Conservation (phyloP, 2,329 filamentous ascomycete genomes). For the Diaporthe sp. region DNA sequence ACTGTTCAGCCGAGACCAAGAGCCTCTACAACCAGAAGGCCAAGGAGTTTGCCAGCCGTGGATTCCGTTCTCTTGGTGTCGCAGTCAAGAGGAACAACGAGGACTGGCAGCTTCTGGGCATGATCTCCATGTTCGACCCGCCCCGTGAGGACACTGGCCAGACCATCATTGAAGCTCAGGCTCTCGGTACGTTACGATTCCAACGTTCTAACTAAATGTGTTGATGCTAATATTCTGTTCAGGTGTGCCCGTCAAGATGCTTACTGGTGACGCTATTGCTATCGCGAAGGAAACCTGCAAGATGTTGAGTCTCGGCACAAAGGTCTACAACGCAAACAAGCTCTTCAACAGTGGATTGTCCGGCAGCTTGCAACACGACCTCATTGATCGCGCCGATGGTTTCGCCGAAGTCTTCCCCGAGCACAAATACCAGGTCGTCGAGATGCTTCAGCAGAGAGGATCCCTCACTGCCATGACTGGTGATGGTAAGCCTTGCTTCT, state of each 20-base stretch:
- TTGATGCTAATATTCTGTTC: not conserved
- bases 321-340: slow-evolving; percentile 85
- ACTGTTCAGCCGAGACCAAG: slow-evolving; percentile 75
- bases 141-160: slow-evolving; percentile 84
- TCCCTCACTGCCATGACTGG: slow-evolving; percentile 83
- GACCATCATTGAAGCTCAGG: slow-evolving; percentile 77
- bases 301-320: slow-evolving; percentile 83
- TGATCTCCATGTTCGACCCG: slow-evolving; percentile 86
- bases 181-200: slow-evolving; percentile 22
- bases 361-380: slow-evolving; percentile 80
- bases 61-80: slow-evolving; percentile 85
- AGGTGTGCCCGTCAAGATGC: slow-evolving; percentile 84
- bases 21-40: slow-evolving; percentile 80
- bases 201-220: not conserved
- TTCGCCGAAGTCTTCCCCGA: slow-evolving; percentile 82
- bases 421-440: slow-evolving; percentile 82
- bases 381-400: slow-evolving; percentile 80
- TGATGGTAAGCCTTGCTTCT: slow-evolving; percentile 58
- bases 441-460: slow-evolving; percentile 79
- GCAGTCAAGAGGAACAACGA: slow-evolving; percentile 61
- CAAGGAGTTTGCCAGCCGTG: slow-evolving; percentile 81
- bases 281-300: slow-evolving; percentile 87
- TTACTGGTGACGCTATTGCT: slow-evolving; percentile 84
- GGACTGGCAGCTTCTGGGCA: slow-evolving; percentile 77
- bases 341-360: slow-evolving; percentile 82